phyloP scores from a whole-genome alignment of 805 yeast species.

The Yueomyces sinensis region DNA sequence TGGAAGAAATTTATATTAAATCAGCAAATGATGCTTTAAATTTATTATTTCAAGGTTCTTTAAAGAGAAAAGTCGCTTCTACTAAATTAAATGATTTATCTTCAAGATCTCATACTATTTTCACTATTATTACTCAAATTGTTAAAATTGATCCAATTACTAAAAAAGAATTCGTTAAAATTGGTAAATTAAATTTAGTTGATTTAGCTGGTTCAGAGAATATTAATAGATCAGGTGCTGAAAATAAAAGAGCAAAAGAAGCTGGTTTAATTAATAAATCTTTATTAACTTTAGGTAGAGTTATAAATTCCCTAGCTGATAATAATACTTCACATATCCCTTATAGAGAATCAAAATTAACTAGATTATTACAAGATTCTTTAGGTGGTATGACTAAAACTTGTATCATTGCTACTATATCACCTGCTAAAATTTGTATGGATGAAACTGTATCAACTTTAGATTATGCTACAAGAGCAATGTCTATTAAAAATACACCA shows the following conservation, averaged over 20 bases:
- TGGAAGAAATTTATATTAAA: conserved; percentile 39
- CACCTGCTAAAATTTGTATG: conserved; percentile 58
- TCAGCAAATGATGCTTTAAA: conserved; percentile 38
- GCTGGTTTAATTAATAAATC: conserved; percentile 88
- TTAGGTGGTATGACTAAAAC: conserved; percentile 79
- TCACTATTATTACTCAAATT: conserved; percentile 51
- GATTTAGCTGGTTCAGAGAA: conserved; percentile 92
- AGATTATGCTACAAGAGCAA: conserved; percentile 75
- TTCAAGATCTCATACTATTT: conserved; percentile 70
- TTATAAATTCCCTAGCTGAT: conserved; percentile 61
- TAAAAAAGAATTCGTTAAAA: conserved; percentile 36
- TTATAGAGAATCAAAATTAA: conserved; percentile 71
- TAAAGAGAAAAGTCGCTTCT: conserved; percentile 57
- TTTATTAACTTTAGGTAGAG: conserved; percentile 72
- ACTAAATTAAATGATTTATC: conserved; percentile 69
- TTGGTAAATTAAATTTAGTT: conserved; percentile 71
- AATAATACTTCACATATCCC: conserved; percentile 48
- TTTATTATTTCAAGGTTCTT: conserved; percentile 42
- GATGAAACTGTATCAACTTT: conserved; percentile 73
- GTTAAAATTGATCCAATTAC: conserved; percentile 34
- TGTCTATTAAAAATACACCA: conserved; percentile 55
- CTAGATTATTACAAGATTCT: conserved; percentile 67
- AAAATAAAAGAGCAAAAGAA: conserved; percentile 72
- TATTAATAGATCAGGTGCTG: conserved; percentile 72
- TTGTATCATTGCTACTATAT: conserved; percentile 68